These are phyloP conservation scores for Phoma sp. DNA, from an alignment of 2,329 filamentous ascomycete genomes.

Conservation along the genomic window DNA sequence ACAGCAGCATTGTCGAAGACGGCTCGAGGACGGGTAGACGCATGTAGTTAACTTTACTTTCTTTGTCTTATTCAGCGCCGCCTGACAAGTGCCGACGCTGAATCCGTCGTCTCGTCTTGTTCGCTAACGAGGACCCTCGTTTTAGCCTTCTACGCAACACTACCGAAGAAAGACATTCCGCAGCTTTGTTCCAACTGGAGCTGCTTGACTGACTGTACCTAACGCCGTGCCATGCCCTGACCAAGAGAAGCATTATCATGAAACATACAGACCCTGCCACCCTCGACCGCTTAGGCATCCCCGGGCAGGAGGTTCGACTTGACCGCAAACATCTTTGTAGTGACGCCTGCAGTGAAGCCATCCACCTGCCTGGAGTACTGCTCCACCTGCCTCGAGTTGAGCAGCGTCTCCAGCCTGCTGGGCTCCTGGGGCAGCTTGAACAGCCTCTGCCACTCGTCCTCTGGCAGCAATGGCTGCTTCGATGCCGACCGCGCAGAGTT, in stretches of 20 bases:
- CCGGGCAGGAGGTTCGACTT: constrained; percentile 70
- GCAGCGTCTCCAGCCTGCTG: constrained; percentile 87
- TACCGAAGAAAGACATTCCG: constrained; percentile 27
- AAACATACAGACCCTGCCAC: constrained; percentile 27
- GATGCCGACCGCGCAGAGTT: constrained; percentile 83
- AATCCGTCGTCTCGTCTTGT: constrained; percentile 22
- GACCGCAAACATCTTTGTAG: constrained; percentile 97
- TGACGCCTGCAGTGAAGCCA: constrained; percentile 89
- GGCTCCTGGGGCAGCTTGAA: constrained; percentile 98
- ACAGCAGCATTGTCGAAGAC: constrained; percentile 7
- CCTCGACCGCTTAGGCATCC: constrained; percentile 45
- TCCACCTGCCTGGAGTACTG: constrained; percentile 98
- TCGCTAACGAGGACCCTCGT: constrained; percentile 22
- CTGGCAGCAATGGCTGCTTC: constrained; percentile 87
- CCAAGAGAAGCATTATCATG: constrained; percentile 42
- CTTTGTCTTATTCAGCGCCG: constrained; percentile 32
- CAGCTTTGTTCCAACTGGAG: constrained; percentile 25
- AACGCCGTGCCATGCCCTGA: constrained; percentile 49
- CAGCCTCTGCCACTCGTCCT: constrained; percentile 97
- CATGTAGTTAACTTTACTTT: constrained; percentile 20
- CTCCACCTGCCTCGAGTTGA: constrained; percentile 95
- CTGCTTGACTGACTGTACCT: constrained; percentile 29
- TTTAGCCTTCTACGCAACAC: constrained; percentile 13
- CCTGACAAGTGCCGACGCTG: constrained; percentile 4
- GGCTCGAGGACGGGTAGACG: constrained; percentile 12